Evolutionary conservation across 2,329 filamentous ascomycete genomes (phyloP), one percentile per base, ranked within the genome.

Genomic region (Aspergillus viridinutans): DNA sequence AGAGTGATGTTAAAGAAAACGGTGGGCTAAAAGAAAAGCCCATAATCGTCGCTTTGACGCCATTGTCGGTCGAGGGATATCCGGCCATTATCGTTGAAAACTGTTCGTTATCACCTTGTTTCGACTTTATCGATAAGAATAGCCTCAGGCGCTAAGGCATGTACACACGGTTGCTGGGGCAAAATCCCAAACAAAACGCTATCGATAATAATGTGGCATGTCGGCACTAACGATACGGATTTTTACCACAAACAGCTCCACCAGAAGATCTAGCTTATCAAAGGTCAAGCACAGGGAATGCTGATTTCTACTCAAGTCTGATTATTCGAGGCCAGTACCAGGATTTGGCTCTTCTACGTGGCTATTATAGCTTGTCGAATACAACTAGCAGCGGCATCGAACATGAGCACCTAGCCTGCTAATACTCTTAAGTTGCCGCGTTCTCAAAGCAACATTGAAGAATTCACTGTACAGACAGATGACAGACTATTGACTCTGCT

Each of bases 141-240:
- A 47, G 21, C 43, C 43, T 47, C 43, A 47, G 43, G 43, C 43
- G 10, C 21, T 25, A 47, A 47, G 43, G 43, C 43, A 25, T 25
- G 4, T 25, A 26, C 35, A 42, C 45, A 32, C 40, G 49, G 65
- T 67, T 67, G 65, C 65, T 60, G 60, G 64, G 65, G 65, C 62
- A 63, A 61, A 64, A n/a, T 38, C 55, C 58, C 51, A 66, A 66
- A 62, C 63, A 66, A 65, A 66, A 47, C 57, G 55, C 57, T 62
- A 61, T 64, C 63, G 63, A 67, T 67, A 66, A 67, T 57, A 29
- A 29, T 61, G 59, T 56, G 57, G 51, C 56, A 53, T 55, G 43
- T 26, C 49, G 49, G 42, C 57, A 55, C 60, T 54, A 54, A 58
- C 47, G 54, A 56, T 40, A 20, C 48, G 47, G 47, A 43, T 54